Conservation (phyloP, 2,329 filamentous ascomycete genomes). For the Fusarium subtropicale region DNA sequence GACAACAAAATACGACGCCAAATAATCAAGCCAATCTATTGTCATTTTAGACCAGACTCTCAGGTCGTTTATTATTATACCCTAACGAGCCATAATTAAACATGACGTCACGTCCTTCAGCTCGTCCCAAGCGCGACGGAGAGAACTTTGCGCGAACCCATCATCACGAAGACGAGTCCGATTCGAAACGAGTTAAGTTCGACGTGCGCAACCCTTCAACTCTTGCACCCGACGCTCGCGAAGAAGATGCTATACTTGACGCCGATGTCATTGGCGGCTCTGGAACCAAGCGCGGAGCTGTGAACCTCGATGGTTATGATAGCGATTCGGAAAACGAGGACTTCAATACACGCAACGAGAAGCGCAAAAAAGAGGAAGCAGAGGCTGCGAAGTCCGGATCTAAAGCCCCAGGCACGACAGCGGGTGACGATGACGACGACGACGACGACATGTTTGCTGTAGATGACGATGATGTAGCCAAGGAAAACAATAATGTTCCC, state of each 20-base stretch:
- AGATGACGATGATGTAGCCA: constrained; percentile 68
- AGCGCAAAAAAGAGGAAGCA: constrained; percentile 63
- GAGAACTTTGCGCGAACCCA: constrained; percentile 84
- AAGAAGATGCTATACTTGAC: constrained; percentile 79
- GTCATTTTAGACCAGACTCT: neutral
- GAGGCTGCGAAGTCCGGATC: constrained; percentile 57
- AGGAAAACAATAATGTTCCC: constrained; percentile 53
- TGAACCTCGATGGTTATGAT: constrained; percentile 97
- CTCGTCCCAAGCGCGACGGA: constrained; percentile 83
- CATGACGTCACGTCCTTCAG: constrained; percentile 72
- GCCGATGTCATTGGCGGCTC: constrained; percentile 91
- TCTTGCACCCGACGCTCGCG: constrained; percentile 82
- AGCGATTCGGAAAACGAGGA: constrained; percentile 93
- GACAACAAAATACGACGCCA: neutral
- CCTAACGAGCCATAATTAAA: neutral
- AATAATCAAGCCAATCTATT: neutral
- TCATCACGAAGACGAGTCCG: constrained; percentile 66
- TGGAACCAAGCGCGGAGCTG: constrained; percentile 88
- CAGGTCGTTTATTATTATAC: neutral
- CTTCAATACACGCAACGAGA: constrained; percentile 79
- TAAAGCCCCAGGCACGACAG: constrained; percentile 61
- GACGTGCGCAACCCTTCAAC: constrained; percentile 95
- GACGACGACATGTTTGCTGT: constrained; percentile 79
- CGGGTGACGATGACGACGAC: constrained; percentile 68
- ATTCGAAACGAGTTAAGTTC: constrained; percentile 85